phyloP scores from a whole-genome alignment of 1,284 basidiomycete species.

The Fomitopsis palustris region DNA sequence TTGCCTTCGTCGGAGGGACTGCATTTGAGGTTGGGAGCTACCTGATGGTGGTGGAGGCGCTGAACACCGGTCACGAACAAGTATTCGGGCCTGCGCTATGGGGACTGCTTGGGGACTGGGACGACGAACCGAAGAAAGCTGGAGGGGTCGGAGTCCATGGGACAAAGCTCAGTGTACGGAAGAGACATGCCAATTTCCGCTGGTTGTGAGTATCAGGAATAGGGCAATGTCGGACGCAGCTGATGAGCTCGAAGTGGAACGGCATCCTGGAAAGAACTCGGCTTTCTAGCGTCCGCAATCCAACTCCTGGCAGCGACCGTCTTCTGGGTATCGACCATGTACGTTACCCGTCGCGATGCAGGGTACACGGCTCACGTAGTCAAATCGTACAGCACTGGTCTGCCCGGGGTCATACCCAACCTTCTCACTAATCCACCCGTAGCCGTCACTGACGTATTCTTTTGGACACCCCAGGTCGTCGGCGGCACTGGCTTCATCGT shows the following conservation, averaged over 20 bases:
- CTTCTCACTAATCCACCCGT: conserved; percentile 21
- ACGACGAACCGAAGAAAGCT: conserved; percentile 3
- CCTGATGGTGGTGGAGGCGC: conserved; percentile 25
- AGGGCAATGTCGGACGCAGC: background rate
- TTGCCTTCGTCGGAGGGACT: conserved; percentile 49
- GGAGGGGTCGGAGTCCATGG: background rate
- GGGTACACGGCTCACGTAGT: background rate
- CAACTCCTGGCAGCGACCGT: conserved; percentile 52
- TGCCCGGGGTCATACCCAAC: conserved; percentile 44
- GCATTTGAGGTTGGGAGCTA: conserved; percentile 42
- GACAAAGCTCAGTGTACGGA: background rate
- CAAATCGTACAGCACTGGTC: conserved; percentile 34
- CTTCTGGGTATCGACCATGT: conserved; percentile 55
- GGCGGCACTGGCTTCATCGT: conserved; percentile 56
- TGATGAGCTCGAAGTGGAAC: conserved; percentile 13
- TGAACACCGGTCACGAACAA: conserved; percentile 27
- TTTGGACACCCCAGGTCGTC: conserved; percentile 55
- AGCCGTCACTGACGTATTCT: conserved; percentile 34
- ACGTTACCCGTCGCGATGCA: conserved; percentile 1
- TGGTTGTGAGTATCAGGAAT: conserved; percentile 19
- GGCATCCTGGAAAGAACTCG: conserved; percentile 48
- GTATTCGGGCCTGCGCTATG: conserved; percentile 21
- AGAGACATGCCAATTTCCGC: conserved; percentile 12
- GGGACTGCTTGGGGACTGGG: conserved; percentile 11
- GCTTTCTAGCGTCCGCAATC: conserved; percentile 47